A percentile compares a stretch with the other conserved stretches of the same genome.
These are phyloP conservation scores for Circinella minor DNA, from an alignment of 371 early-diverging fungal genomes.

Conservation along the genomic window DNA sequence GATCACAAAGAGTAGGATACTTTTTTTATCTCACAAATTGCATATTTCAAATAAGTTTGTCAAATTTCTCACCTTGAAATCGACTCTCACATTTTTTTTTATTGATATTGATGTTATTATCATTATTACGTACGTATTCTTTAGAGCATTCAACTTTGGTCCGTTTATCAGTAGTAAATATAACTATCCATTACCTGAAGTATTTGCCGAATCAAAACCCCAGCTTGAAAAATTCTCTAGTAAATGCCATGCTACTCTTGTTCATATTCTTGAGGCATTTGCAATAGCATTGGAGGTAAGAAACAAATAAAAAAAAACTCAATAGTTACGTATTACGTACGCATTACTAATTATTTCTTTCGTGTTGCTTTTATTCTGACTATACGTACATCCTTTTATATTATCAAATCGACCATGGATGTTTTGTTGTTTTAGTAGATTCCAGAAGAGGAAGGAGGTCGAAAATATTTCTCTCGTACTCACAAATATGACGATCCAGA, in stretches of 20 bases:
- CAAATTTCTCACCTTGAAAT: neutral
- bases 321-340: too few species aligned
- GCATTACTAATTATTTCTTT: too few species aligned
- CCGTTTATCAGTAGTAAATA: conserved; percentile 39
- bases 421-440: conserved; percentile 22
- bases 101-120: too few species aligned
- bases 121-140: too few species aligned
- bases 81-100: too few species aligned
- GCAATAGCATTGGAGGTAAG: conserved; percentile 28
- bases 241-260: conserved; percentile 19
- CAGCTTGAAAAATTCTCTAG: conserved; percentile 16
- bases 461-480: conserved; percentile 43
- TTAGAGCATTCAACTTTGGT: conserved; percentile 33
- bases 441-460: conserved; percentile 48
- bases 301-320: neutral
- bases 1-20: conserved; percentile 52
- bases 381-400: too few species aligned
- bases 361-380: too few species aligned
- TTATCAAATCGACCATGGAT: too few species aligned
- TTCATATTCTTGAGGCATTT: conserved; percentile 17
- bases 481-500: conserved; percentile 48
- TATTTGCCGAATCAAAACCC: conserved; percentile 12
- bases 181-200: conserved; percentile 22
- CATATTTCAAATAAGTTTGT: too few species aligned
- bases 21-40: neutral